These are phyloP conservation scores for Talaromyces albobiverticillius DNA, from an alignment of 2,329 filamentous ascomycete species.

Conservation along the genomic window DNA sequence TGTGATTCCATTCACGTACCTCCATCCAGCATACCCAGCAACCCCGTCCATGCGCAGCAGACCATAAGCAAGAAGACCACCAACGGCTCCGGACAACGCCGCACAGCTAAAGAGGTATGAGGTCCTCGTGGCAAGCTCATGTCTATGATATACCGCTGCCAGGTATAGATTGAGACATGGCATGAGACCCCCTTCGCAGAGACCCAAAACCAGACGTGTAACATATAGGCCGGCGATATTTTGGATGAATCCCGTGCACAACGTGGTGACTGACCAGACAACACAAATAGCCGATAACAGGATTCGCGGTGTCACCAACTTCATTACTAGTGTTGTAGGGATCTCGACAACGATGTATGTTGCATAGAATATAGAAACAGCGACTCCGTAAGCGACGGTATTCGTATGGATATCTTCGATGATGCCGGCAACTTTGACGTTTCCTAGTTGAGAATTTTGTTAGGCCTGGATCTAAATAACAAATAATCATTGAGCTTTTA, in stretches of 20 bases:
- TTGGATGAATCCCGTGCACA: not conserved
- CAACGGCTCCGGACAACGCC: constrained; percentile 59
- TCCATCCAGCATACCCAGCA: constrained; percentile 55
- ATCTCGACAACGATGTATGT: not conserved
- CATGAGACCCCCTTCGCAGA: constrained; percentile 1
- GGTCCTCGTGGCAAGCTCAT: constrained; percentile 14
- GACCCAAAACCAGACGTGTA: not conserved
- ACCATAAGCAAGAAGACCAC: constrained; percentile 59
- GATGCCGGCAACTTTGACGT: constrained; percentile 48
- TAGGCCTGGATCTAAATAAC: no score
- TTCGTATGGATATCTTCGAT: constrained; percentile 43
- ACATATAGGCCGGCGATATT: not conserved
- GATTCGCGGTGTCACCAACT: not conserved
- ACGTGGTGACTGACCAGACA: not conserved
- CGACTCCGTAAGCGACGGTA: constrained; percentile 42
- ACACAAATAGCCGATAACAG: not conserved
- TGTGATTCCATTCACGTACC: not conserved
- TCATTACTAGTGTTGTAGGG: not conserved
- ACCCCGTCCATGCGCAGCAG: constrained; percentile 57
- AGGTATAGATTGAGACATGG: not conserved
- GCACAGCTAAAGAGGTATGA: constrained; percentile 14
- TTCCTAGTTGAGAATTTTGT: constrained; percentile 30
- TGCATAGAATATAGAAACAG: constrained; percentile 20
- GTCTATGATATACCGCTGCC: not conserved
- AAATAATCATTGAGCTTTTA: no score